Percentiles rank a stretch among this genome's conserved stretches.
These are phyloP conservation scores for Penicillium manginii DNA, from an alignment of 495 filamentous ascomycete species.

Conservation along the genomic window DNA sequence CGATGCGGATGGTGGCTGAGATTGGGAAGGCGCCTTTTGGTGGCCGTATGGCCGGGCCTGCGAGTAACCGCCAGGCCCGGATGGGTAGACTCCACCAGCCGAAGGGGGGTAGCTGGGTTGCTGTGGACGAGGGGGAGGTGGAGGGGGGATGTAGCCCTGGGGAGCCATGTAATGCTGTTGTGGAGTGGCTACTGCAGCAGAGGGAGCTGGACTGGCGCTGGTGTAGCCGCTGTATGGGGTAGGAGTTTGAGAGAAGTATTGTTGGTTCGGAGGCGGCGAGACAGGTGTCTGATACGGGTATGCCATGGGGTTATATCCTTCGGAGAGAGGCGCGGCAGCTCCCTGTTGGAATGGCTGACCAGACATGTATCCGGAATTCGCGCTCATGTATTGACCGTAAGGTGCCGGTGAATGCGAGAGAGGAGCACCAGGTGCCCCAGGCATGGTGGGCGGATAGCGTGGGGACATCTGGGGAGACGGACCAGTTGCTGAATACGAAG, in stretches of 20 bases:
- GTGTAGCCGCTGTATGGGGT: conserved; percentile 39
- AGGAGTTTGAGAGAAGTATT: conserved; percentile 46
- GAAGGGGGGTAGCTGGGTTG: conserved; percentile 71
- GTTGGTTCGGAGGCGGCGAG: conserved; percentile 49
- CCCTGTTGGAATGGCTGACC: conserved; percentile 51
- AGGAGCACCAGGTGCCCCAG: conserved; percentile 30
- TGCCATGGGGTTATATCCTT: conserved; percentile 59
- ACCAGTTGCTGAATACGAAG: conserved; percentile 39
- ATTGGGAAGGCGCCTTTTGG: conserved; percentile 46
- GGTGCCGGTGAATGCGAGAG: conserved; percentile 47
- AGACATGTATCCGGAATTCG: conserved; percentile 34
- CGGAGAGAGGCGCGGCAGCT: conserved; percentile 47
- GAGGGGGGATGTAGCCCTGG: conserved; percentile 86
- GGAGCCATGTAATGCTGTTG: conserved; percentile 58
- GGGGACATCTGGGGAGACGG: conserved; percentile 49
- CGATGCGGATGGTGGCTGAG: conserved; percentile 39
- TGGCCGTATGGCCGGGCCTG: conserved; percentile 49
- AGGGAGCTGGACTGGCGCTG: conserved; percentile 41
- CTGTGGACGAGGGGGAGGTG: conserved; percentile 83
- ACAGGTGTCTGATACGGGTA: conserved; percentile 54
- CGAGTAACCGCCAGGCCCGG: conserved; percentile 63
- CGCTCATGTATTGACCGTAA: conserved; percentile 45
- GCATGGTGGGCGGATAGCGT: conserved; percentile 48
- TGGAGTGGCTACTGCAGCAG: conserved; percentile 21
- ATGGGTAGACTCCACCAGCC: conserved; percentile 50